Evolutionary conservation across 257 asterid species (phyloP).

Genomic region (Haberlea rhodopensis): DNA sequence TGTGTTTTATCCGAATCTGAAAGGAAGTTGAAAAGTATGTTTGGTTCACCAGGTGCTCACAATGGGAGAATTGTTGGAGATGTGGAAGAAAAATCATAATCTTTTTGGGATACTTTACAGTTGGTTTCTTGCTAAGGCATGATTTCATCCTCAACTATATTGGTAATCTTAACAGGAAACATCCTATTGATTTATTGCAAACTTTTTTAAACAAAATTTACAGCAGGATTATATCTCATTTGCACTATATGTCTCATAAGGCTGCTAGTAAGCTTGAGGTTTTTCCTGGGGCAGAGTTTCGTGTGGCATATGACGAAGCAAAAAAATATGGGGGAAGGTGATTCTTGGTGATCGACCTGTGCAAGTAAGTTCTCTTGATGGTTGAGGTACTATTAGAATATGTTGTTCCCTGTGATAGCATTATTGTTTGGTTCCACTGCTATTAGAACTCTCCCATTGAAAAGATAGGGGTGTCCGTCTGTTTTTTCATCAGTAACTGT

Average conservation of each 20-base stretch:
- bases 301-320: conserved; percentile 95
- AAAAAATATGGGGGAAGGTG: conserved; percentile 86
- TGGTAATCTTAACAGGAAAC: conserved; percentile 15
- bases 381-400: conserved; percentile 3
- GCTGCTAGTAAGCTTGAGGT: conserved; percentile 88
- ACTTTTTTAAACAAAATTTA: not conserved
- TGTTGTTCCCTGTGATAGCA: not conserved
- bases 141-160: conserved; percentile 24
- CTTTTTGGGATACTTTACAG: conserved; percentile 79
- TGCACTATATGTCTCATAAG: conserved; percentile 36
- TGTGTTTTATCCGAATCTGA: too few relatives aligned
- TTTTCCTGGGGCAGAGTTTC: conserved; percentile 95
- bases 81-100: conserved; percentile 90
- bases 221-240: conserved; percentile 9
- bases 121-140: conserved; percentile 95
- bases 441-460: not conserved
- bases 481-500: too few relatives aligned
- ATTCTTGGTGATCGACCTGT: conserved; percentile 94
- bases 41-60: conserved; percentile 73
- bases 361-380: conserved; percentile 46
- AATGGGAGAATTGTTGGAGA: conserved; percentile 68
- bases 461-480: not conserved
- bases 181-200: conserved; percentile 9
- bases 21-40: conserved; percentile 18
- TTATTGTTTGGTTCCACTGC: not conserved